Base-by-base conservation (phyloP, 208 protist species). In the Acanthamoeba castellanii region DNA sequence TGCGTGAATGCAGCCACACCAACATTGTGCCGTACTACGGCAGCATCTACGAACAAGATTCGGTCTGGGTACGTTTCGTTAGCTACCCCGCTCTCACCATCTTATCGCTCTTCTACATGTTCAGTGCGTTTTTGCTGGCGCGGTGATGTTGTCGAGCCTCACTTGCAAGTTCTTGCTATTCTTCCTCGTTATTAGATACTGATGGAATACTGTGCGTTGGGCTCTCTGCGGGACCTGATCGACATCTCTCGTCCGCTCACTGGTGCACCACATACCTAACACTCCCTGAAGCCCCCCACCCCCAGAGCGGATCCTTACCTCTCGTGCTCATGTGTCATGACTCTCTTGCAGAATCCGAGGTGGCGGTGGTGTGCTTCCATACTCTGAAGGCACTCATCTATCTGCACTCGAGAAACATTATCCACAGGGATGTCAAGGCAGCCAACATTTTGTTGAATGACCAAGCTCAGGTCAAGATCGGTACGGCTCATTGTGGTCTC, bases 21-120 rank as follows among this genome's bases (percentile, higher is more conserved):
- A 93, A 93, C 64, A 93, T 93, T 55, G 89, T 93, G n/a, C 57
- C 61, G 3, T 93, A 93, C 66, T 93, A 55, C 11, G 89, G 89
- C 89, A 81, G 42, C 64, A 42, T 78, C 14, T 32, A 52, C n/a
- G 27, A 93, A 55, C 42, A 93, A 32, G 50, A 93, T 30, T 18
- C 34, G 0, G 32, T 93, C 0, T 93, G 89, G 89, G 88, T 93
- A 27, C 55, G 50, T 55, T 55, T 55, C 50, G 13, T 55, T 55
- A 16, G 5, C 50, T 55, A 55, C 50, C 50, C 50, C 50, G 5
- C 50, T 55, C 50, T 55, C 8, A 55, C 13, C 5, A 55, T 5
- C 13, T 55, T 55, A 13, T 55, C 50, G n/a, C n/a, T n/a, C n/a
- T n/a, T n/a, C n/a, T n/a, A n/a, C n/a, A n/a, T n/a, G n/a, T n/a